Conservation (phyloP, 176 grass and related monocot species). For the Oryza rufipogon region DNA sequence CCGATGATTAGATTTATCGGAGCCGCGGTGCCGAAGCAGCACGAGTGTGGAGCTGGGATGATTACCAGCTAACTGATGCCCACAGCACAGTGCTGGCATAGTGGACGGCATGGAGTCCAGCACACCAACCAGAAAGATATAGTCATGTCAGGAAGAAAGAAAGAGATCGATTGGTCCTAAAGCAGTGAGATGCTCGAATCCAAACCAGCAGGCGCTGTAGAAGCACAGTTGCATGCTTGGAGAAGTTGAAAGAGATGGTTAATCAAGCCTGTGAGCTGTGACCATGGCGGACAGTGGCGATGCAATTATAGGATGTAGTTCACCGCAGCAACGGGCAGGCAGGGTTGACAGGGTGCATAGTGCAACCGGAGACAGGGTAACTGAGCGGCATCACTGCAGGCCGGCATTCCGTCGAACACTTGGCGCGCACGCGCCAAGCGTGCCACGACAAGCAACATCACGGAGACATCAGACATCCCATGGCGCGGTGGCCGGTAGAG, state of each 20-base stretch:
- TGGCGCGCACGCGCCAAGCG: not conserved
- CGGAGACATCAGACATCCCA: not conserved
- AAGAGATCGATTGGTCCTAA: constrained; percentile 3
- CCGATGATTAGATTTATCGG: constrained; percentile 14
- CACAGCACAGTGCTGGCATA: constrained; percentile 32
- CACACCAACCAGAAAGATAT: constrained; percentile 40
- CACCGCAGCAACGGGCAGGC: not conserved
- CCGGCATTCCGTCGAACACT: constrained; percentile 35
- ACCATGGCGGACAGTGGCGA: not conserved
- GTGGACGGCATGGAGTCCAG: constrained; percentile 33
- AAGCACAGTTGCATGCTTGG: constrained; percentile 18
- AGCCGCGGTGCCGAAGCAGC: not conserved
- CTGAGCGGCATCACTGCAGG: not conserved
- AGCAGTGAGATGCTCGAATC: constrained; percentile 25
- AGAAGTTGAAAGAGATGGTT: constrained; percentile 16
- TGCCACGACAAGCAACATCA: not conserved
- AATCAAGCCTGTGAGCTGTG: not conserved
- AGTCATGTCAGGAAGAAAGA: constrained; percentile 14
- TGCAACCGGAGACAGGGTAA: not conserved
- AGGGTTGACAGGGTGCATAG: not conserved
- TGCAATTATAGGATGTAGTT: constrained; percentile 3
- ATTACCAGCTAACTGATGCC: constrained; percentile 23
- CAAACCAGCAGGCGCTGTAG: constrained; percentile 2
- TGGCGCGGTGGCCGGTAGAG: not conserved
- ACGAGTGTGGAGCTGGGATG: constrained; percentile 10